Conservation (phyloP, 140 eudicot genomes). For the Anethum foeniculum region DNA sequence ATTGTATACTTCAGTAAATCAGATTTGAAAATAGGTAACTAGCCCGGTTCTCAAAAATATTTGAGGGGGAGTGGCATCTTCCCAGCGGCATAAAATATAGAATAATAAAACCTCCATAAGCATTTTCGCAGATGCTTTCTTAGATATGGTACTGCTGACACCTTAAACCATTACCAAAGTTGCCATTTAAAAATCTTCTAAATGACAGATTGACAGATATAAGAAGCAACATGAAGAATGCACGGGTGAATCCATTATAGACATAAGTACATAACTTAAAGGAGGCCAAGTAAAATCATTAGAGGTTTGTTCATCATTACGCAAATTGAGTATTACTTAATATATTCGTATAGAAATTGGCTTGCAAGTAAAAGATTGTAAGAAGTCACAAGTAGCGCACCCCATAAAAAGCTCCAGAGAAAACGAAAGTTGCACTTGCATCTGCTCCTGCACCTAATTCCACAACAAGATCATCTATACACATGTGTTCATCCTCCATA, state of each 20-base stretch:
- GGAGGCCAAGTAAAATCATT: background rate
- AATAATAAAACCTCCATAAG: background rate
- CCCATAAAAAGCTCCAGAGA: conserved; percentile 86
- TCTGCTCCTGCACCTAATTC: conserved; percentile 35
- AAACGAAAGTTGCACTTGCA: conserved; percentile 44
- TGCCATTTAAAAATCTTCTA: background rate
- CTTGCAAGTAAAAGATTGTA: background rate
- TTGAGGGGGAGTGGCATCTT: background rate
- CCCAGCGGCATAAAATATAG: background rate
- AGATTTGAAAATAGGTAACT: background rate
- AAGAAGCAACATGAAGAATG: background rate
- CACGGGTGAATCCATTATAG: background rate
- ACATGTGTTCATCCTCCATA: conserved; percentile 90
- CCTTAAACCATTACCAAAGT: background rate
- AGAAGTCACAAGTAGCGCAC: conserved; percentile 28
- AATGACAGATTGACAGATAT: background rate
- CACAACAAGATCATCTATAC: conserved; percentile 60
- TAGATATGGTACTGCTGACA: background rate
- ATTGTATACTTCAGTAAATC: background rate
- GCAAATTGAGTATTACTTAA: background rate
- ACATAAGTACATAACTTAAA: background rate
- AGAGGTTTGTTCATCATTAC: background rate
- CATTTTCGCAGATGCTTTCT: background rate
- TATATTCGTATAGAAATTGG: background rate
- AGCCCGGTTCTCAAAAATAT: background rate